Percentiles rank a stretch among this genome's conserved stretches.
Conservation (phyloP, 1,284 basidiomycete species). For the Microbotryum silenes-acaulis region DNA sequence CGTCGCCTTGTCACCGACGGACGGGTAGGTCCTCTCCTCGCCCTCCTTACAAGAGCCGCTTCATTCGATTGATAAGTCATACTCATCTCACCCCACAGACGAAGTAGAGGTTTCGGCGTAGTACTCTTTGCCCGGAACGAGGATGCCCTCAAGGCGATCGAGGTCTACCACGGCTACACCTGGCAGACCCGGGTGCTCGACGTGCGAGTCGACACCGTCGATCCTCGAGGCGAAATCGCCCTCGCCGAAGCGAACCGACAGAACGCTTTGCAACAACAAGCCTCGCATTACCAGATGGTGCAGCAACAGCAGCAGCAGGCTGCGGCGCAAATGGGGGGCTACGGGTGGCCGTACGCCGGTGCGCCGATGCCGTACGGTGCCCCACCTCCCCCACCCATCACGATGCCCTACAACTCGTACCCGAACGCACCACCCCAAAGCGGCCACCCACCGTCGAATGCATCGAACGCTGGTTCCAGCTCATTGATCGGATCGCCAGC, state of each 20-base stretch:
- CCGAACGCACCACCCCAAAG: no score
- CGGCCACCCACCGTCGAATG: no score
- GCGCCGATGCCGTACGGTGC: no score
- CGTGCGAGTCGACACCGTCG: constrained; percentile 36
- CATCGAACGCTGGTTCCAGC: no score
- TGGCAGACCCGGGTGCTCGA: constrained; percentile 39
- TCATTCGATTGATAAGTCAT: not conserved
- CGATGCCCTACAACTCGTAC: no score
- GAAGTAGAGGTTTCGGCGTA: constrained; percentile 44
- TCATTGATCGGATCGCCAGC: no score
- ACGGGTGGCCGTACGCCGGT: not conserved
- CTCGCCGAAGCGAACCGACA: constrained; percentile 34
- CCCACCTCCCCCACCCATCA: no score
- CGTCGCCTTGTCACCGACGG: constrained; percentile 40
- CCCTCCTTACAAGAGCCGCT: constrained; percentile 5
- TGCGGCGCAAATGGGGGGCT: no score
- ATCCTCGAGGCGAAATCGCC: constrained; percentile 35
- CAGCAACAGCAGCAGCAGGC: no score
- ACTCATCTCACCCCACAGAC: constrained; percentile 36
- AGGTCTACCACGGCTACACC: constrained; percentile 41
- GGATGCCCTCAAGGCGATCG: constrained; percentile 41
- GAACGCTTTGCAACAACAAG: constrained; percentile 15
- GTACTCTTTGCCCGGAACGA: constrained; percentile 41
- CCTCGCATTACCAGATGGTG: no score
- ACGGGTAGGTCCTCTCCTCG: constrained; percentile 24